Conservation (phyloP, 2,329 filamentous ascomycete species). For the Lachnellula subtilissima region DNA sequence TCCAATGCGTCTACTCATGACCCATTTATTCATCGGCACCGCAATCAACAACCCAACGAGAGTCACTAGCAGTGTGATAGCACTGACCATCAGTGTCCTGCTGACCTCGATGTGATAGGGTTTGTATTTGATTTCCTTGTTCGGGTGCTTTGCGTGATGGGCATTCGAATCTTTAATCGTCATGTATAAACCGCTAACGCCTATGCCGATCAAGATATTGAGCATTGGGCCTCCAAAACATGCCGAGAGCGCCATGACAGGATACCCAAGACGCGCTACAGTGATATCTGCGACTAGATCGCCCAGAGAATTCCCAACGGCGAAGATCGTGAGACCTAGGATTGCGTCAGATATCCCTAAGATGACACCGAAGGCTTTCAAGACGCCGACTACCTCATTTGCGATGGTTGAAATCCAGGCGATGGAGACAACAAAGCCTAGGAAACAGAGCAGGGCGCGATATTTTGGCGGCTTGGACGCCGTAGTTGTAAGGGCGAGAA, state of each 20-base stretch:
- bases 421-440: conserved; percentile 87
- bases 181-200: conserved; percentile 86
- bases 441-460: conserved; percentile 75
- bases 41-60: conserved; percentile 71
- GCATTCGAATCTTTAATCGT: conserved; percentile 66
- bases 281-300: conserved; percentile 95
- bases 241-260: conserved; percentile 90
- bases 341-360: conserved; percentile 92
- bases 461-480: conserved; percentile 64
- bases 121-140: conserved; percentile 59
- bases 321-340: conserved; percentile 90
- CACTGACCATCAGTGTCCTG: conserved; percentile 78
- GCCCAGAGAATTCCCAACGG: conserved; percentile 90
- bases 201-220: conserved; percentile 92
- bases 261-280: conserved; percentile 86
- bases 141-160: conserved; percentile 62
- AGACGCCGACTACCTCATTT: conserved; percentile 87
- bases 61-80: conserved; percentile 76
- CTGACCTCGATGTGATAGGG: conserved; percentile 81
- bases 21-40: conserved; percentile 82
- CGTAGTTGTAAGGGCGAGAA: conserved; percentile 65
- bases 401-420: conserved; percentile 97
- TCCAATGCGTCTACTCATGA: conserved; percentile 77
- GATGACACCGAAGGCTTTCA: conserved; percentile 90
- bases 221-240: conserved; percentile 99